Evolutionary conservation across 768 basidiomycete species (phyloP), one percentile per base, ranked within the genome.

Genomic region (Cystobasidium ongulense): DNA sequence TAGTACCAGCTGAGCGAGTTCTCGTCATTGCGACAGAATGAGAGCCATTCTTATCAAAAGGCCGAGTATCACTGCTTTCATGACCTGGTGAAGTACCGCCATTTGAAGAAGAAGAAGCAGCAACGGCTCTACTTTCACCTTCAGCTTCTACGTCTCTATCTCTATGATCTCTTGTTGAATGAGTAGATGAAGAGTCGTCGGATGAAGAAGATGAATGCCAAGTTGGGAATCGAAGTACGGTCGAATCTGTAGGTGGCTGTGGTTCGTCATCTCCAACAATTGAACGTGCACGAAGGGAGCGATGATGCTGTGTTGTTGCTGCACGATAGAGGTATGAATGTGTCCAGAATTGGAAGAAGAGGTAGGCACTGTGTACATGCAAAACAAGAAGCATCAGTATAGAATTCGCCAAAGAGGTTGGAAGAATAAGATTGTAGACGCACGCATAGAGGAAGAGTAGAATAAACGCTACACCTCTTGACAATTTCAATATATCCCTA

Each of bases 381-480:
- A n/a, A n/a, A n/a, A n/a, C n/a, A 67, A 29, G 29, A 23, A 11
- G 8, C 7, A 29, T n/a, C 29, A 54, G 29, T n/a, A 54, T 54
- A 29, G 53, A 10, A 7, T 54, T 23, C 11, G 8, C 29, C 8
- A 54, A 62, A 46, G 46, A 53, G 87, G 90, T 89, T 41, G 83
- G 82, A 27, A 91, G 79, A 71, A 90, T 87, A 72, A 84, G 83
- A 23, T 75, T 46, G 76, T 75, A 63, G 83, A 84, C 87, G 83
- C n/a, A 84, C 1, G 76, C 80, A 78, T 93, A 92, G 74, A 90
- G 87, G 80, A 89, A 83, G 25, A 92, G 83, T 5, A 92, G 83
- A 67, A 92, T 85, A 66, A 93, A 83, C 3, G 91, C 86, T 41
- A 78, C 75, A 33, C 79, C 79, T 17, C 76, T 75, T 21, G 75